Evolutionary conservation across 805 yeast species (phyloP), one percentile per base, ranked within the genome.

Genomic region (Komagataella kurtzmanii): DNA sequence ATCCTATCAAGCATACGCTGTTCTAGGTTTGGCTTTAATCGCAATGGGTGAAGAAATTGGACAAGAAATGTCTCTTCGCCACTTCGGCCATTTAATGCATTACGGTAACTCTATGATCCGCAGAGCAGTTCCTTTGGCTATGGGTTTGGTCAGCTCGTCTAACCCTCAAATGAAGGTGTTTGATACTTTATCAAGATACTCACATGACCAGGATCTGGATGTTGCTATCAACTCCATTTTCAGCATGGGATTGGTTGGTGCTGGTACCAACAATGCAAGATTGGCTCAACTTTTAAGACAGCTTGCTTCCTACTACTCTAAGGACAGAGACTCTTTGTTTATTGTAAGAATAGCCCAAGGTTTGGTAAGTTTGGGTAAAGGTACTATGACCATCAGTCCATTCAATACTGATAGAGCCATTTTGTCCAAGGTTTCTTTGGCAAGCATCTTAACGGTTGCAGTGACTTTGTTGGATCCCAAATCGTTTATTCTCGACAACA

Each of bases 41-140:
- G 93, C 97, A 12, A 83, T 93, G 85, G 99, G 99, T 56, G 99
- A 93, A 68, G 96, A 88, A 57, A 87, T 93, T 65, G 99, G 99
- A 40, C 95, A 87, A 67, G 97, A 91, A 59, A 93, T 93, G 99
- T 84, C 91, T 7, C 71, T 91, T 63, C 90, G 99, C 65, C 99
- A 93, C 68, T 91, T 91, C 66, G 90, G 96, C 48, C 99, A 93
- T 68, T 75, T 93, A 66, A 88, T 93, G 95, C 99, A 93, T 66
- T 93, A 93, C 65, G 99, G 99, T 54, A 90, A 88, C 60, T 81
- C 93, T 19, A 77, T 87, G 54, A 87, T 93, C 54, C 84, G 90
- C 61, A 80, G 96, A 60, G 90, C 97, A 17, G 98, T 93, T 47
- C 99, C 99, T 40, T 76, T 93, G 58, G 98, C 99, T n/a, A 86